A percentile compares a stretch with the other conserved stretches of the same genome.
These are phyloP conservation scores for Bipolaris bicolor DNA, from an alignment of 2,329 filamentous ascomycete species.

Conservation along the genomic window DNA sequence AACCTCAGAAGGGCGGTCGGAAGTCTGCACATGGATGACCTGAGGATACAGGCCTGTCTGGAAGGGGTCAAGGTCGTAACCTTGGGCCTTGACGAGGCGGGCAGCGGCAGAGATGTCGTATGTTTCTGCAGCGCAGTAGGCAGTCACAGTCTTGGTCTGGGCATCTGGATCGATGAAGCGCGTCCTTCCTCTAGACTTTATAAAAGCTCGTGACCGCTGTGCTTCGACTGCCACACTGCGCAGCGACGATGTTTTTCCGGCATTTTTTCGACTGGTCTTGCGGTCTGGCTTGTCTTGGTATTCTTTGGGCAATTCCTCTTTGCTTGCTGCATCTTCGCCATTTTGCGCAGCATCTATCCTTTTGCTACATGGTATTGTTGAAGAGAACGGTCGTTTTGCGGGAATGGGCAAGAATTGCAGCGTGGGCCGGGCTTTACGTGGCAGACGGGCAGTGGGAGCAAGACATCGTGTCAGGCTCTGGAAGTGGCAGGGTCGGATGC, in stretches of 20 bases:
- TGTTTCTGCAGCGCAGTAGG: slow-evolving; percentile 71
- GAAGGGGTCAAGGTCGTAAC: slow-evolving; percentile 67
- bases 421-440: slow-evolving; percentile 1
- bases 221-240: slow-evolving; percentile 86
- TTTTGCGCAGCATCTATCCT: slow-evolving; percentile 37
- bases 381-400: slow-evolving; percentile 22
- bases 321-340: slow-evolving; percentile 21
- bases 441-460: slow-evolving; percentile 15
- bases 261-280: slow-evolving; percentile 39
- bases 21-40: slow-evolving; percentile 65
- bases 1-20: slow-evolving; percentile 46
- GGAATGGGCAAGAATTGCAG: slow-evolving; percentile 13
- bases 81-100: slow-evolving; percentile 62
- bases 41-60: slow-evolving; percentile 68
- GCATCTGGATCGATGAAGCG: slow-evolving; percentile 55
- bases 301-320: slow-evolving; percentile 22
- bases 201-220: slow-evolving; percentile 65
- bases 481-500: slow-evolving; percentile 28
- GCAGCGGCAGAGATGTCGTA: slow-evolving; percentile 66
- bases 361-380: slow-evolving; percentile 18
- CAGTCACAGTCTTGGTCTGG: slow-evolving; percentile 62
- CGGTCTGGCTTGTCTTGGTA: slow-evolving; percentile 14
- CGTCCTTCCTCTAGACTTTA: slow-evolving; percentile 55
- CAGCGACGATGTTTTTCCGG: slow-evolving; percentile 63
- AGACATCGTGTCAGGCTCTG: slow-evolving; percentile 33